These are phyloP conservation scores for Hypsizygus marmoreus DNA, from an alignment of 768 basidiomycete genomes.

Conservation along the genomic window DNA sequence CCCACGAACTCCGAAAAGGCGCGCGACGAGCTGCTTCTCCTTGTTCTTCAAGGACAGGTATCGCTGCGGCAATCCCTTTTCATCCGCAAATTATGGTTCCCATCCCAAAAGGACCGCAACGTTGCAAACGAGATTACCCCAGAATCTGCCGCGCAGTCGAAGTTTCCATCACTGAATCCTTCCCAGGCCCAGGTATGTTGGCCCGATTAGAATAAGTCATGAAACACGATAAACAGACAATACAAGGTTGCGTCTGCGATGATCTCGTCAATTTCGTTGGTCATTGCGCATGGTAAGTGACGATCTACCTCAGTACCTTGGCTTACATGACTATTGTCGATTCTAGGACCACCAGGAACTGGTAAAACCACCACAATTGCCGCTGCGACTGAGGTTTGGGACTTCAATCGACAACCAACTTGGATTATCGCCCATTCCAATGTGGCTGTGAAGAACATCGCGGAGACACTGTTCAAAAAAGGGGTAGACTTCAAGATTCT, in stretches of 20 bases:
- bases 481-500: slow-evolving; percentile 42
- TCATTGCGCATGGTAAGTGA: slow-evolving; percentile 40
- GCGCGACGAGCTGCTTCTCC: slow-evolving; percentile 37
- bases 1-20: slow-evolving; percentile 40
- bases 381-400: slow-evolving; percentile 41
- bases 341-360: slow-evolving; percentile 50
- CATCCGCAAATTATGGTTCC: slow-evolving; percentile 44
- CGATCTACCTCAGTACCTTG: background rate
- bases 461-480: slow-evolving; percentile 39
- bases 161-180: slow-evolving; percentile 27
- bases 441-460: slow-evolving; percentile 53
- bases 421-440: slow-evolving; percentile 54
- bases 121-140: background rate
- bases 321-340: background rate
- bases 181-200: no score
- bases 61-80: slow-evolving; percentile 32
- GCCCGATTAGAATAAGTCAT: no score
- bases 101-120: slow-evolving; percentile 15
- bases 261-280: slow-evolving; percentile 29
- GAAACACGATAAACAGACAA: no score
- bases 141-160: slow-evolving; percentile 1
- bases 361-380: slow-evolving; percentile 57
- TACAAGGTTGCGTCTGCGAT: slow-evolving; percentile 36
- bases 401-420: slow-evolving; percentile 18
- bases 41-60: slow-evolving; percentile 31